Evolutionary conservation across 805 yeast genomes (phyloP).

Genomic region (Wickerhamiella lipophila): DNA sequence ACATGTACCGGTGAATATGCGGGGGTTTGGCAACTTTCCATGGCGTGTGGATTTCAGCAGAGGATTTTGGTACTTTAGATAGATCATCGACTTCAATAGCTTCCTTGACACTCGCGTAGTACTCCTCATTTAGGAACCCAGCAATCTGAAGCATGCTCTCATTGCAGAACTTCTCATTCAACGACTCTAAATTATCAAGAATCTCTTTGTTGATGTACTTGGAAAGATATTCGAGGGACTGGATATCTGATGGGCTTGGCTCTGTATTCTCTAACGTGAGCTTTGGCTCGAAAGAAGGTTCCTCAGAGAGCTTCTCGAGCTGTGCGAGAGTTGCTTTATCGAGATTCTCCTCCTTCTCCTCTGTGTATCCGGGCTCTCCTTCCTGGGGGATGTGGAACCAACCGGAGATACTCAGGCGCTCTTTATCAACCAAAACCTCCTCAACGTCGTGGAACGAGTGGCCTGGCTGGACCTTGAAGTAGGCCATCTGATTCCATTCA

Average conservation of each 20-base stretch:
- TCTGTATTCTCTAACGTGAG: constrained; percentile 17
- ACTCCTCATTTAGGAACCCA: constrained; percentile 47
- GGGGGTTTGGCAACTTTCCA: constrained; percentile 93
- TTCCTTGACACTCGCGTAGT: constrained; percentile 36
- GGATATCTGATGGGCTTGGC: constrained; percentile 15
- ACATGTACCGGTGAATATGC: constrained; percentile 78
- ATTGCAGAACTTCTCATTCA: constrained; percentile 45
- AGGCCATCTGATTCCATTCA: constrained; percentile 90
- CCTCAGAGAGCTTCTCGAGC: constrained; percentile 61
- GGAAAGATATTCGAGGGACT: constrained; percentile 39
- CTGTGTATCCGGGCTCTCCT: constrained; percentile 73
- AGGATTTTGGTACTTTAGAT: constrained; percentile 15
- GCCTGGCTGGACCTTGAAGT: constrained; percentile 94
- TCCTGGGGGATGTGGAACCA: constrained; percentile 97
- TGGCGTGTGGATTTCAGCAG: constrained; percentile 32
- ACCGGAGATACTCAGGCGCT: constrained; percentile 86
- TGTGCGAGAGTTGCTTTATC: constrained; percentile 55
- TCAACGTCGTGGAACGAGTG: constrained; percentile 95
- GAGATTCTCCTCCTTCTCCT: constrained; percentile 62
- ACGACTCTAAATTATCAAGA: constrained; percentile 30
- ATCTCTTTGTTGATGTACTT: constrained; percentile 47
- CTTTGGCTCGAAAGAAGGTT: constrained; percentile 74
- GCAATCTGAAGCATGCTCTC: constrained; percentile 59
- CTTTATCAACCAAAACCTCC: constrained; percentile 85
- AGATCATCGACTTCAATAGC: constrained; percentile 43